Evolutionary conservation across 1,284 basidiomycete genomes (phyloP), one percentile per base, ranked within the genome.

Genomic region (Anthracocystis panici-leucophaei): DNA sequence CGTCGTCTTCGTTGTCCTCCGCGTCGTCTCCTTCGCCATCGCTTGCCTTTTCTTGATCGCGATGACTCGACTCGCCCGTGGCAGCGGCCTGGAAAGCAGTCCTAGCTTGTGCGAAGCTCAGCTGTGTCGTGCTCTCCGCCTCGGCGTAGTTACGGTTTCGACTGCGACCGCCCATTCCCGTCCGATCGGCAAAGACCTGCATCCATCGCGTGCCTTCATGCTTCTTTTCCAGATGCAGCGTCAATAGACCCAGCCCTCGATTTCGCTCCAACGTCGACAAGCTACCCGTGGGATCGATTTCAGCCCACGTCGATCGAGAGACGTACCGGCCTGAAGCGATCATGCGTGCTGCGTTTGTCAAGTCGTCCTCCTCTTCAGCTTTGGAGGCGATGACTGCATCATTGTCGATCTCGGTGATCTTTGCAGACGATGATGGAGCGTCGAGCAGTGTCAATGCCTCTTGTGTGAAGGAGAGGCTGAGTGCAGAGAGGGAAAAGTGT

Each of bases 171-270:
- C 42, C 46, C 2, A 33, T 44, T 12, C 65, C 57, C 1, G 58
- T 63, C 0, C 73, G 64, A 51, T 65, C 46, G 2, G 63, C 88
- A 53, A 97, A 97, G 3, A 97, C 89, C 52, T 92, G 91, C 55
- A 90, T 87, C 95, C 95, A 97, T 66, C 91, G 90, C 29, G 91
- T 92, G 4, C 90, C 91, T 33, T 77, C 61, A 46, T 82, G 75
- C 58, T 51, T 74, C 65, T 83, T 83, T 64, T 79, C 79, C 31
- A 83, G 48, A 49, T 81, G 77, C 40, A 83, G 62, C 20, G 74
- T 78, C 35, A 83, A 57, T n/a, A 80, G 25, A 41, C 57, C 60
- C 20, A 56, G 35, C 16, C 61, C 54, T n/a, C 51, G 59, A 10
- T 46, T 57, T n/a, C 40, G 42, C 53, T 83, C 82, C 38, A 74